Percentiles rank a stretch among this genome's conserved stretches.
Conservation (phyloP, 257 asterid species). For the Leptodermis oblonga region DNA sequence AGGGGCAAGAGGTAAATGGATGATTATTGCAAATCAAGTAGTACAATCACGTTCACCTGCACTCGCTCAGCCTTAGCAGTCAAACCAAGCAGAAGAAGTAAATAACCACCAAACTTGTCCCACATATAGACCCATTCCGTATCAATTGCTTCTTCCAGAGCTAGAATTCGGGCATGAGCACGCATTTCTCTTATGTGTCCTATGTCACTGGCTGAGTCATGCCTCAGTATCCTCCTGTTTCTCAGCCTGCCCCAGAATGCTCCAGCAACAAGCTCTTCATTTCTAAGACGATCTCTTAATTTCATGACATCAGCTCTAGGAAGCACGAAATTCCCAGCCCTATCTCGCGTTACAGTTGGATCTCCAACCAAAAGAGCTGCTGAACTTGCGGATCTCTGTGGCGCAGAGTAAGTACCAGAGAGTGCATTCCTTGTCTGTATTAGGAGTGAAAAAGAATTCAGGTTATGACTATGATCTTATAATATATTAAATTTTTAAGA, state of each 20-base stretch:
- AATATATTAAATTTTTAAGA: not conserved
- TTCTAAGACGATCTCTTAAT: slow-evolving; percentile 91
- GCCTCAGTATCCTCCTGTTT: slow-evolving; percentile 55
- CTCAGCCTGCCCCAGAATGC: slow-evolving; percentile 60
- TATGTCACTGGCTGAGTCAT: slow-evolving; percentile 68
- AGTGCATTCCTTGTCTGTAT: slow-evolving; percentile 94
- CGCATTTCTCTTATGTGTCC: slow-evolving; percentile 96
- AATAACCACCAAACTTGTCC: slow-evolving; percentile 99
- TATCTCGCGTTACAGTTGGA: slow-evolving; percentile 84
- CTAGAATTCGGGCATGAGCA: slow-evolving; percentile 97
- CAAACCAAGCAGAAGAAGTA: slow-evolving; percentile 96
- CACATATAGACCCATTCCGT: slow-evolving; percentile 99
- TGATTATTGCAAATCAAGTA: slow-evolving; percentile 17
- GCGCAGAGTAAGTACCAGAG: slow-evolving; percentile 98
- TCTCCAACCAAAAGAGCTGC: slow-evolving; percentile 99
- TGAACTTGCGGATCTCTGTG: slow-evolving; percentile 98
- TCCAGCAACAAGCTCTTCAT: slow-evolving; percentile 95
- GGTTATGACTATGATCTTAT: not conserved
- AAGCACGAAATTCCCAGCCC: slow-evolving; percentile 96
- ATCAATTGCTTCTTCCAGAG: slow-evolving; percentile 97
- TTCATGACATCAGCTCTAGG: slow-evolving; percentile 98
- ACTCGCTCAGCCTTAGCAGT: slow-evolving; percentile 98
- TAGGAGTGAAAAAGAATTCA: slow-evolving; percentile 9
- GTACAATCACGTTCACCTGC: slow-evolving; percentile 54
- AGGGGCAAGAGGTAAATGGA: slow-evolving; percentile 12